Conservation (phyloP, 192 early-diverging fungal species). For the Entomortierella lignicola region DNA sequence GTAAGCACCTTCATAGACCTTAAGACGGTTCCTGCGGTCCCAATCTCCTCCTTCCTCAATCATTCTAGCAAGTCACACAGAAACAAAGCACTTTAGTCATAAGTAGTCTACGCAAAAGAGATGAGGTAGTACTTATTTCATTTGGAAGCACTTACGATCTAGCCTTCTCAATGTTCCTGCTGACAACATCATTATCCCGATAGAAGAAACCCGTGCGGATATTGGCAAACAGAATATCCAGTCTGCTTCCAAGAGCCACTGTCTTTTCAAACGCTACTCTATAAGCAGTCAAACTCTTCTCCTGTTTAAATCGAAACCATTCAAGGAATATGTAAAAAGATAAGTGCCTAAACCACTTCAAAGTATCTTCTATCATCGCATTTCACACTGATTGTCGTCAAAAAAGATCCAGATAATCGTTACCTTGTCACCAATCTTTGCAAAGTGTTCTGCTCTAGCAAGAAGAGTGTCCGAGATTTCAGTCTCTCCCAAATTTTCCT, state of each 20-base stretch:
- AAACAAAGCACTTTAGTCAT: background rate
- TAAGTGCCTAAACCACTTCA: background rate
- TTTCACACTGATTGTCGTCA: background rate
- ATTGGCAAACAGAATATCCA: conserved; percentile 93
- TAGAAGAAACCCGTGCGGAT: conserved; percentile 97
- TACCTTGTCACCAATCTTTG: conserved; percentile 96
- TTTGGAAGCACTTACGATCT: conserved; percentile 58
- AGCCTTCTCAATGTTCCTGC: conserved; percentile 84
- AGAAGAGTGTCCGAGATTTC: conserved; percentile 88
- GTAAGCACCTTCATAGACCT: conserved; percentile 96
- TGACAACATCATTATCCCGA: conserved; percentile 82
- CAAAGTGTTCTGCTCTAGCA: conserved; percentile 89
- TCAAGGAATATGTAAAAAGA: conserved; percentile 6
- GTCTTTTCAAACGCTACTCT: conserved; percentile 87
- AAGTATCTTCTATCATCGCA: background rate
- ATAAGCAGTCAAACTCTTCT: conserved; percentile 88
- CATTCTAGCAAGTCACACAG: conserved; percentile 62
- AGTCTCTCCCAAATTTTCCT: conserved; percentile 95
- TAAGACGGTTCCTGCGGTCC: conserved; percentile 98
- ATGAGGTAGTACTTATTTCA: background rate
- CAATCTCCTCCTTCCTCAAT: conserved; percentile 99
- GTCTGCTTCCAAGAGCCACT: conserved; percentile 90
- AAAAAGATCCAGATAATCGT: background rate
- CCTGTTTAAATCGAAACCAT: conserved; percentile 58
- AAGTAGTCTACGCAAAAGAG: too few species aligned